Evolutionary conservation across 2,329 filamentous ascomycete genomes (phyloP), one percentile per base, ranked within the genome.

Genomic region (Alternaria panax): DNA sequence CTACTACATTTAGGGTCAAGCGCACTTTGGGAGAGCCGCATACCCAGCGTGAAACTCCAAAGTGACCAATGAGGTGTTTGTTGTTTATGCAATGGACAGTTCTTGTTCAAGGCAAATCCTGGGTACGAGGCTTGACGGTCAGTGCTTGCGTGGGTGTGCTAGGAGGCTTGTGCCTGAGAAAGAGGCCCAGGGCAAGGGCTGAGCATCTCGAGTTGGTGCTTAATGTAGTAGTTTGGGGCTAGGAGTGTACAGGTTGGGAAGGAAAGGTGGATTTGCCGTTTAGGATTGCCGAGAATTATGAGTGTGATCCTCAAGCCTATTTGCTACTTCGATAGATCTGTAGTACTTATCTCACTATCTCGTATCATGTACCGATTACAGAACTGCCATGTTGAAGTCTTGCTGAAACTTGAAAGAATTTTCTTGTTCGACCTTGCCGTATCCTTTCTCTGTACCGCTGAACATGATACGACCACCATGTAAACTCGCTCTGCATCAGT

Each of bases 401-500:
- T 36, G 34, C 16, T 8, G 34, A n/a, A n/a, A 16, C 16, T 36
- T 7, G 34, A 36, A 16, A 36, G 34, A 8, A 8, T 36, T 18
- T 36, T 36, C 6, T 18, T 16, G 16, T 36, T 18, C 34, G 34
- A 20, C 18, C 42, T 46, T 22, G 2, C 2, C 9, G 30, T 32
- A 32, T 32, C 30, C 30, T 7, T 34, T 7, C 45, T 48, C 14
- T 48, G 22, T 18, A 48, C 45, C 25, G 8, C 20, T 48, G 20
- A 7, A 36, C 2, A 4, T 8, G 5, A 18, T 5, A 1, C 32
- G 34, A 28, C 3, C 22, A 20, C 22, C 7, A 28, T n/a, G 27
- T 25, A 7, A 11, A 27, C 8, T 36, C 25, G 3, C 16, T 1
- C 1, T 22, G n/a, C n/a, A n/a, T 60, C 28, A 60, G 30, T 74